phyloP scores from a whole-genome alignment of 1,139 yeast species.

The Zygoascus meyerae region DNA sequence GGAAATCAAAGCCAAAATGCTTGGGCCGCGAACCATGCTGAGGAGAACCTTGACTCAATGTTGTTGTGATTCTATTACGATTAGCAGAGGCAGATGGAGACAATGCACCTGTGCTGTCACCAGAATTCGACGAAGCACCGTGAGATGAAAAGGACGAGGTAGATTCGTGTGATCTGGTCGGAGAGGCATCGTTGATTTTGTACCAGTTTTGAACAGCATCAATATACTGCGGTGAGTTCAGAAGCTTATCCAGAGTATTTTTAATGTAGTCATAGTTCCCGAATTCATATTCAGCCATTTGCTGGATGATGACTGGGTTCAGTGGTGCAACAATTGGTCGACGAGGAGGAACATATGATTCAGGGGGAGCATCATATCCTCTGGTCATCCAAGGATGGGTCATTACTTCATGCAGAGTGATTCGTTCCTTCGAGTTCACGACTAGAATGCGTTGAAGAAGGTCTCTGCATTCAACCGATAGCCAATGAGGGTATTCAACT shows the following conservation, averaged over 20 bases:
- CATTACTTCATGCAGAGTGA: constrained; percentile 69
- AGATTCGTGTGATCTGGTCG: background rate
- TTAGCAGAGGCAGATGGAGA: constrained; percentile 2
- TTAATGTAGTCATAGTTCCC: constrained; percentile 60
- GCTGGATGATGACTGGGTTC: constrained; percentile 61
- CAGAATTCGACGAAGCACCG: constrained; percentile 3
- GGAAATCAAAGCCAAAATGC: constrained; percentile 26
- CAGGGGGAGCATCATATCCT: constrained; percentile 73
- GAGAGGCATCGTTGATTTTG: constrained; percentile 27
- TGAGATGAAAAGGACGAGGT: background rate
- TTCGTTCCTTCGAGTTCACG: constrained; percentile 79
- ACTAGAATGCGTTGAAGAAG: constrained; percentile 84
- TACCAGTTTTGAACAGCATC: constrained; percentile 64
- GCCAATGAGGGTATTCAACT: constrained; percentile 83
- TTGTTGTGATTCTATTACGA: constrained; percentile 5
- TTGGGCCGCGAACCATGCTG: constrained; percentile 8
- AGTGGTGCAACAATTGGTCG: constrained; percentile 69
- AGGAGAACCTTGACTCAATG: constrained; percentile 3
- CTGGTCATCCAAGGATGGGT: constrained; percentile 93
- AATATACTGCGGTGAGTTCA: constrained; percentile 64
- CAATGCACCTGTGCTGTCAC: background rate
- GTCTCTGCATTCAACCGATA: constrained; percentile 79
- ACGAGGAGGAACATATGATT: constrained; percentile 70
- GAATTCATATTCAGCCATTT: constrained; percentile 75
- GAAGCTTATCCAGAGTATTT: constrained; percentile 50